These are phyloP conservation scores for Obba rivulosa DNA, from an alignment of 768 basidiomycete genomes.

Conservation along the genomic window DNA sequence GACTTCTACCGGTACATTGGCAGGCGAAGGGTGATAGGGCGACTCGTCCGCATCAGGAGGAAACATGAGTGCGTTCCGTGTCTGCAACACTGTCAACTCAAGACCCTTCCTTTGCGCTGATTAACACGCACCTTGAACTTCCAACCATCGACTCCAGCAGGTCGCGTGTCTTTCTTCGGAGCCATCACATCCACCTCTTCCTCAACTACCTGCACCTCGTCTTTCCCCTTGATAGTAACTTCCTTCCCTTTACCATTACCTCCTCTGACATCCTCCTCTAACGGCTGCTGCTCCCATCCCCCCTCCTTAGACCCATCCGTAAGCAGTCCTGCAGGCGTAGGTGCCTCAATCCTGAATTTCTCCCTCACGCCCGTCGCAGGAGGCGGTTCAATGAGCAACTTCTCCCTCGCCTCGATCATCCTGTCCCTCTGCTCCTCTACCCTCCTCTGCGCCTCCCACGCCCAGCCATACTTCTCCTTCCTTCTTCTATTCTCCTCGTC, in stretches of 20 bases:
- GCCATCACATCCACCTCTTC: slow-evolving; percentile 69
- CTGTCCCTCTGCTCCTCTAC: slow-evolving; percentile 64
- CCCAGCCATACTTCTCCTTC: slow-evolving; percentile 84
- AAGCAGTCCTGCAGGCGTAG: slow-evolving; percentile 52
- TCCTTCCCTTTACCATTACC: slow-evolving; percentile 17
- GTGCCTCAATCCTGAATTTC: slow-evolving; percentile 57
- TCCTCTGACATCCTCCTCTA: slow-evolving; percentile 7
- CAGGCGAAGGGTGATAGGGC: slow-evolving; percentile 53
- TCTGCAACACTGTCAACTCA: slow-evolving; percentile 37
- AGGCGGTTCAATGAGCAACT: slow-evolving; percentile 67
- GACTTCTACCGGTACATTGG: slow-evolving; percentile 20
- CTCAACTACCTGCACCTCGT: slow-evolving; percentile 21
- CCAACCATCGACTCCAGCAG: slow-evolving; percentile 76
- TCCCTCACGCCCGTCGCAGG: slow-evolving; percentile 60
- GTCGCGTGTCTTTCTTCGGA: slow-evolving; percentile 64
- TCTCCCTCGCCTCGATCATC: slow-evolving; percentile 65
- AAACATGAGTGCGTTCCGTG: slow-evolving; percentile 95
- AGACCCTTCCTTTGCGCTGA: background rate
- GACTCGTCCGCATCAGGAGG: slow-evolving; percentile 84
- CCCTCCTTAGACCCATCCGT: slow-evolving; percentile 26
- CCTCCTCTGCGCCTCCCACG: slow-evolving; percentile 85
- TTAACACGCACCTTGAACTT: slow-evolving; percentile 60
- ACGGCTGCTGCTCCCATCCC: slow-evolving; percentile 20
- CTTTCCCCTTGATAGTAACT: slow-evolving; percentile 13
- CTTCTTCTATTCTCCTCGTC: slow-evolving; percentile 83